Conservation (phyloP, 2,329 filamentous ascomycete genomes). For the Leptosphaerulina australis region DNA sequence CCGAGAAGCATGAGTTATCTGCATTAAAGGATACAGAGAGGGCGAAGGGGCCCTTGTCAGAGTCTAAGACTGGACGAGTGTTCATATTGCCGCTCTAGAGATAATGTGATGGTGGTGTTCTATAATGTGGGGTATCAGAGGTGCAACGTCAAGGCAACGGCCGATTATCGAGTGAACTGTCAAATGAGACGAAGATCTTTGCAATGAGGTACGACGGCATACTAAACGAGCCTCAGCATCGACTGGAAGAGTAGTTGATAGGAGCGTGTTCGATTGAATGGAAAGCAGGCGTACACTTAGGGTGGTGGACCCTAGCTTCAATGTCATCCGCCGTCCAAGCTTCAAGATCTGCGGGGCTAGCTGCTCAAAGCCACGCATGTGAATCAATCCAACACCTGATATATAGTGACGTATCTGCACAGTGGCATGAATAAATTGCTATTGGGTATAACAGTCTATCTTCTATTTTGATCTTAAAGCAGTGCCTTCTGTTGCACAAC, state of each 20-base stretch:
- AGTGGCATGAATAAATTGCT: no score
- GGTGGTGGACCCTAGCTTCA: constrained; percentile 10
- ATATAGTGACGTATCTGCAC: background rate
- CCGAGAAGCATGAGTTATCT: constrained; percentile 82
- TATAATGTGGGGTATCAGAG: constrained; percentile 18
- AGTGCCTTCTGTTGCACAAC: no score
- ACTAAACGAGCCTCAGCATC: constrained; percentile 28
- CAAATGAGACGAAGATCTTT: constrained; percentile 22
- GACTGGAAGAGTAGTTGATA: constrained; percentile 19
- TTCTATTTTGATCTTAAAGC: no score
- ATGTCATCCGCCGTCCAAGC: constrained; percentile 21
- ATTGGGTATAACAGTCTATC: no score
- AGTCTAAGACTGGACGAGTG: constrained; percentile 83
- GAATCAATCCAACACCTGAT: background rate
- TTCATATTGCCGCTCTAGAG: constrained; percentile 68
- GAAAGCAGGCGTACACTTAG: no score
- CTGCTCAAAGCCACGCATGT: constrained; percentile 3
- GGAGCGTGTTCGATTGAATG: constrained; percentile 7
- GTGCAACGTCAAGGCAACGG: constrained; percentile 16
- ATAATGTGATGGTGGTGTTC: background rate
- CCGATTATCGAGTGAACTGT: constrained; percentile 17
- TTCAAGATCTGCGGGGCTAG: constrained; percentile 19
- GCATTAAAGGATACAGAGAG: constrained; percentile 86
- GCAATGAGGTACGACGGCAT: constrained; percentile 26
- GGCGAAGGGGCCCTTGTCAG: constrained; percentile 73